Percentiles rank a stretch among this genome's conserved stretches.
Conservation (phyloP, 768 basidiomycete genomes). For the Trichaptum fuscoviolaceum region DNA sequence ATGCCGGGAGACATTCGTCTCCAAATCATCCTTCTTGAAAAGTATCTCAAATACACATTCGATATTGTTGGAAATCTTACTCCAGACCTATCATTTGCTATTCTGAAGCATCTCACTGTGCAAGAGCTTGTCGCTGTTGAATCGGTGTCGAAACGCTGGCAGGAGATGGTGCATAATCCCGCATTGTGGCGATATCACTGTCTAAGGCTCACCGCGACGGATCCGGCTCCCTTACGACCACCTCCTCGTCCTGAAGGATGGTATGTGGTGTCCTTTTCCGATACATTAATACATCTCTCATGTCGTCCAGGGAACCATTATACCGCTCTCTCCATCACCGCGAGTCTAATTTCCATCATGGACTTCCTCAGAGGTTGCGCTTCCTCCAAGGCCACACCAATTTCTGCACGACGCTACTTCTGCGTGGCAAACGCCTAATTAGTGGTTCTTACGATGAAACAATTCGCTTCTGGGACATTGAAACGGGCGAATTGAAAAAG, state of each 20-base stretch:
- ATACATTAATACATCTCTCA: not conserved
- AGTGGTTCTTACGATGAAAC: slow-evolving; percentile 91
- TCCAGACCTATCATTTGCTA: slow-evolving; percentile 55
- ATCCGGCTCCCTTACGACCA: slow-evolving; percentile 60
- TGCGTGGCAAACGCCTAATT: slow-evolving; percentile 74
- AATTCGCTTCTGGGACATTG: slow-evolving; percentile 88
- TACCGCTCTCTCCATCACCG: slow-evolving; percentile 81
- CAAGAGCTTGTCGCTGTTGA: slow-evolving; percentile 47
- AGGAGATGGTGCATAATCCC: slow-evolving; percentile 49
- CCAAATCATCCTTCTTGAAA: slow-evolving; percentile 80
- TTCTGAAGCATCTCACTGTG: slow-evolving; percentile 56
- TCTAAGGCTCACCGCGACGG: slow-evolving; percentile 62
- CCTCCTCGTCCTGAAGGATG: slow-evolving; percentile 68
- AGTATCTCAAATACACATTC: slow-evolving; percentile 77
- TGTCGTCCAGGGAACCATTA: slow-evolving; percentile 46
- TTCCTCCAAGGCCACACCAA: slow-evolving; percentile 83
- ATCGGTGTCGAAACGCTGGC: slow-evolving; percentile 41
- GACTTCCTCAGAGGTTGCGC: slow-evolving; percentile 66
- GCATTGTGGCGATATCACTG: slow-evolving; percentile 77
- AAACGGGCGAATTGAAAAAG: slow-evolving; percentile 60
- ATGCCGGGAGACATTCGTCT: slow-evolving; percentile 81
- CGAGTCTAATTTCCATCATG: slow-evolving; percentile 77
- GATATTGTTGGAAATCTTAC: slow-evolving; percentile 74
- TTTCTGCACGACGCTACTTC: slow-evolving; percentile 77
- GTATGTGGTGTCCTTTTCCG: slow-evolving; percentile 32